These are phyloP conservation scores for Raffaelea deltoideospora DNA, from an alignment of 2,329 filamentous ascomycete genomes.

Conservation along the genomic window DNA sequence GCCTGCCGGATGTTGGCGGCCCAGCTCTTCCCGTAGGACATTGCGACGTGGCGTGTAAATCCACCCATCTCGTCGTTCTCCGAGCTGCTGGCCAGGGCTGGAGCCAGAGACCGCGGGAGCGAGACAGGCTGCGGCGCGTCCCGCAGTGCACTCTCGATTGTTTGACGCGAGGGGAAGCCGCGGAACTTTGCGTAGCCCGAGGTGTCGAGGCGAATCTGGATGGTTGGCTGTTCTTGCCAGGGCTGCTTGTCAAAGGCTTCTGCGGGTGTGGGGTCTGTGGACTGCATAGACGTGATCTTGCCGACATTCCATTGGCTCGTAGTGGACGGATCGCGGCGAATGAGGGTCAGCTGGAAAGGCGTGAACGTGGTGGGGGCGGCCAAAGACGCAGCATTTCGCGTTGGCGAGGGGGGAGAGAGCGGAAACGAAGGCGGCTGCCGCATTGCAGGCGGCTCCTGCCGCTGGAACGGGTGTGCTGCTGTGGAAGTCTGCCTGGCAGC, in stretches of 20 bases:
- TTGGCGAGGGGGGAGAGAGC: slow-evolving; percentile 19
- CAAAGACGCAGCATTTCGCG: no score
- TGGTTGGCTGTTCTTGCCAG: slow-evolving; percentile 21
- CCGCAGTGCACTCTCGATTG: slow-evolving; percentile 2
- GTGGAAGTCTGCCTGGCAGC: background rate
- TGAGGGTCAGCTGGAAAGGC: slow-evolving; percentile 45
- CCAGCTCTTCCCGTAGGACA: slow-evolving; percentile 39
- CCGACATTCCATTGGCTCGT: slow-evolving; percentile 65
- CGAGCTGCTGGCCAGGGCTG: background rate
- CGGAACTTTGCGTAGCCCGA: slow-evolving; percentile 44
- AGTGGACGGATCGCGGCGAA: slow-evolving; percentile 56
- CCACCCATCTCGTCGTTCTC: background rate
- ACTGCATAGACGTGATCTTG: slow-evolving; percentile 40
- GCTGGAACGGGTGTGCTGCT: background rate
- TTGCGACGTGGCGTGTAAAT: slow-evolving; percentile 40
- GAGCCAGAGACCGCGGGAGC: background rate
- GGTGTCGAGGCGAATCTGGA: slow-evolving; percentile 37
- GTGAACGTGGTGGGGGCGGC: slow-evolving; percentile 15
- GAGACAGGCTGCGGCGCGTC: background rate
- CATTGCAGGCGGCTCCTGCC: background rate
- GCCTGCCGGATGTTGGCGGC: slow-evolving; percentile 29
- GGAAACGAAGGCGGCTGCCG: no score
- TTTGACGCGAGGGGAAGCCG: slow-evolving; percentile 23
- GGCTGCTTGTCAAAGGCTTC: background rate
- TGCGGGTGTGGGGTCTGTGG: slow-evolving; percentile 6